These are phyloP conservation scores for Xylaria sp. DNA, from an alignment of 2,329 filamentous ascomycete genomes.

Conservation along the genomic window DNA sequence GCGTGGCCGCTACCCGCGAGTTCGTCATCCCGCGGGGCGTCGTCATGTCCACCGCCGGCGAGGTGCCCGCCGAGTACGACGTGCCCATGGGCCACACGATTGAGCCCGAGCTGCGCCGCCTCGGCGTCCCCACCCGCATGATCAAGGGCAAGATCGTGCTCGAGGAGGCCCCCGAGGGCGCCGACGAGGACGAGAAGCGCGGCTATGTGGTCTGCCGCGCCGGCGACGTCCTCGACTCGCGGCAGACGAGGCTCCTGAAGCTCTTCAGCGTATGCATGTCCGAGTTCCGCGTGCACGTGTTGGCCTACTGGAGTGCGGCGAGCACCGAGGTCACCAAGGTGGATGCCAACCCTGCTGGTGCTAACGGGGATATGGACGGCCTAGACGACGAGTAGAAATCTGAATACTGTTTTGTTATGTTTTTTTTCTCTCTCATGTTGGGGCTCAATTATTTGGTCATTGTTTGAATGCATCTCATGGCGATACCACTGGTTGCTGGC, in stretches of 20 bases:
- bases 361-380: conserved; percentile 38
- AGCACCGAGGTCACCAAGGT: conserved; percentile 69
- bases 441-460: conserved; percentile 22
- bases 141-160: conserved; percentile 88
- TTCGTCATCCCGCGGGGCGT: conserved; percentile 87
- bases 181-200: conserved; percentile 56
- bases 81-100: conserved; percentile 86
- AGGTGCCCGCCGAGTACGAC: conserved; percentile 82
- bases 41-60: conserved; percentile 82
- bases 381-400: conserved; percentile 39
- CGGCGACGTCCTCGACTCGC: conserved; percentile 85
- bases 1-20: conserved; percentile 75
- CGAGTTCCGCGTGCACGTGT: conserved; percentile 85
- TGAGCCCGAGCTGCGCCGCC: conserved; percentile 88
- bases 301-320: conserved; percentile 76
- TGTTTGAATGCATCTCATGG: conserved; percentile 44
- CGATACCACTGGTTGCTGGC: conserved; percentile 47
- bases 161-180: conserved; percentile 58
- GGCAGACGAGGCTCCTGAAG: conserved; percentile 94
- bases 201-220: conserved; percentile 85
- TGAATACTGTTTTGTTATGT: conserved; percentile 7
- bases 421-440: conserved; percentile 17
- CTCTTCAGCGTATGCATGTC: conserved; percentile 90
- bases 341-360: conserved; percentile 49
- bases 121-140: conserved; percentile 90